A percentile compares a stretch with the other conserved stretches of the same genome.
Evolutionary conservation across 164 flowering plant genomes (phyloP).

Genomic region (Saururus chinensis): DNA sequence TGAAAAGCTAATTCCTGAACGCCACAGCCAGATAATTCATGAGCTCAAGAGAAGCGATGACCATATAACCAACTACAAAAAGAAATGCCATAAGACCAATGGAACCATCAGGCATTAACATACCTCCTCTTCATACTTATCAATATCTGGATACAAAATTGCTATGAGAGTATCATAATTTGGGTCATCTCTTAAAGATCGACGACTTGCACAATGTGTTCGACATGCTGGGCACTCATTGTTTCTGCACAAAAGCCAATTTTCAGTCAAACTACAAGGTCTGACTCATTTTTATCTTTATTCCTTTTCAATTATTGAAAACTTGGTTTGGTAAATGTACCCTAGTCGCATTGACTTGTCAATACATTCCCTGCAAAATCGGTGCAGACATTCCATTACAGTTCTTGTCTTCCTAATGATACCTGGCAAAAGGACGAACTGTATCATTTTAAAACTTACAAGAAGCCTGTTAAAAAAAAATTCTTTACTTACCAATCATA

Average conservation of each 20-base stretch:
- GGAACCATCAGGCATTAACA: background rate
- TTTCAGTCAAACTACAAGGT: background rate
- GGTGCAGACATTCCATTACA: slow-evolving; percentile 98
- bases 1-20: slow-evolving; percentile 69
- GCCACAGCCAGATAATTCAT: background rate
- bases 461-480: too few species aligned
- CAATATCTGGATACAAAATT: slow-evolving; percentile 71
- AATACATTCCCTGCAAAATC: slow-evolving; percentile 95
- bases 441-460: too few species aligned
- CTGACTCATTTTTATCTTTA: background rate
- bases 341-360: slow-evolving; percentile 98
- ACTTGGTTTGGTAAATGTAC: slow-evolving; percentile 21
- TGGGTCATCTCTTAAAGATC: slow-evolving; percentile 95
- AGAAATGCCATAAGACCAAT: background rate
- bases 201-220: slow-evolving; percentile 96
- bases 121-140: slow-evolving; percentile 86
- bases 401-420: slow-evolving; percentile 90
- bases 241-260: slow-evolving; percentile 43
- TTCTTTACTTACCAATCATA: too few species aligned
- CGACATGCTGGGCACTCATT: slow-evolving; percentile 99
- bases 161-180: slow-evolving; percentile 74
- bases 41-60: background rate
- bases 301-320: too few species aligned
- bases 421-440: slow-evolving; percentile 25
- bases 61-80: background rate